Evolutionary conservation across 371 early-diverging fungal genomes (phyloP), one percentile per base, ranked within the genome.

Genomic region (Zopfochytrium polystomum): DNA sequence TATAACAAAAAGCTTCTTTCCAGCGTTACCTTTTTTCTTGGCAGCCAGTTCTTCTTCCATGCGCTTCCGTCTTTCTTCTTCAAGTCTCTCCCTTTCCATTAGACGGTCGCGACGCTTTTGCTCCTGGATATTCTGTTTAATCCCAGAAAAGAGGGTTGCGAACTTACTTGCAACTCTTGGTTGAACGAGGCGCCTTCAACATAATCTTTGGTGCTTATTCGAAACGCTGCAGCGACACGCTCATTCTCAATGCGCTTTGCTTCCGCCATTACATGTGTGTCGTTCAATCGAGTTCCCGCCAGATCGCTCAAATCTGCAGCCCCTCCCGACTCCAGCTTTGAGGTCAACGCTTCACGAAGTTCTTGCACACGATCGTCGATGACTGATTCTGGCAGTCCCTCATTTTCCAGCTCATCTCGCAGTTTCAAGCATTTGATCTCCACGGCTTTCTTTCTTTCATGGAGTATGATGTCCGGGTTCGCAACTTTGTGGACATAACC

Each of bases 171-270:
- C 26, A 86, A 65, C 46, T 91, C 91, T 33, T 75, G 71, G 59
- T 87, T 90, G 79, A 94, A 94, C 1, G 91, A 86, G 31, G 85
- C 85, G 2, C 92, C 93, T 55, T 90, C 90, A 0, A 85, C 85
- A 72, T 89, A 85, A 29, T 75, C 72, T 0, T 55, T 60, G 1
- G 72, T 55, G 0, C 78, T 66, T n/a, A 94, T 89, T 5, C 85
- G 80, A 26, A 94, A 68, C 0, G 92, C 95, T 13, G 58, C 58
- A 50, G 78, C 85, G 70, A 91, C 70, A 55, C 77, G 76, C 55
- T 73, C 74, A 66, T 89, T 88, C 50, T 85, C 83, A 46, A 67
- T 58, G 32, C 80, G 69, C 74, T 92, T 94, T 1, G 89, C 89
- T 46, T 84, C 86, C 0, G 83, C 76, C 15, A 83, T 61, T 47